phyloP scores from a whole-genome alignment of 164 flowering plant species.

The Tetrastigma voinierianum region DNA sequence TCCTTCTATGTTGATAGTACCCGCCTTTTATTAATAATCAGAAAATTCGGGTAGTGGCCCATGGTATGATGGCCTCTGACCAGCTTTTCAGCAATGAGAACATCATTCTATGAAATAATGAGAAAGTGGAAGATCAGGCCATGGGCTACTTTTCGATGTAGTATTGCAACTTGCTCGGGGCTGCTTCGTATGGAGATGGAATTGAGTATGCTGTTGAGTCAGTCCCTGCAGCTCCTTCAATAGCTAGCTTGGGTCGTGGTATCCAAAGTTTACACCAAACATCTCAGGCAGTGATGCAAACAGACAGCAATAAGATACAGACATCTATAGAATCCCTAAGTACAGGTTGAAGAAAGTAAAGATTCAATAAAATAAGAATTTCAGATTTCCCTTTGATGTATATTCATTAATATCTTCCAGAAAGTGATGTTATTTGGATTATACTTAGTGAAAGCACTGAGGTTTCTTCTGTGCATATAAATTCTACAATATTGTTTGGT shows the following conservation, averaged over 20 bases:
- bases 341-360: conserved; percentile 48
- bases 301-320: conserved; percentile 50
- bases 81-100: conserved; percentile 80
- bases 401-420: not conserved
- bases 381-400: conserved; percentile 3
- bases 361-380: conserved; percentile 30
- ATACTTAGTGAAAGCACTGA: not conserved
- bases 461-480: conserved; percentile 10
- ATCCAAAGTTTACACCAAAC: conserved; percentile 65
- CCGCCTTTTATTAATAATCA: no score
- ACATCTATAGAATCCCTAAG: conserved; percentile 63
- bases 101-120: conserved; percentile 93
- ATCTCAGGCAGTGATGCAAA: conserved; percentile 43
- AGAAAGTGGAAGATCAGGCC: conserved; percentile 61
- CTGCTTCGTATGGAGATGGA: conserved; percentile 81
- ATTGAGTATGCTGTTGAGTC: conserved; percentile 89
- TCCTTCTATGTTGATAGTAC: no score
- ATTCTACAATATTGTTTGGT: no score
- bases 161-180: conserved; percentile 73
- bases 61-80: no score
- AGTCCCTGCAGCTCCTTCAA: conserved; percentile 69
- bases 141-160: conserved; percentile 85
- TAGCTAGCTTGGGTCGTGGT: conserved; percentile 89
- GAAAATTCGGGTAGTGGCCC: no score
- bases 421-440: not conserved